These are phyloP conservation scores for Acorus calamus DNA, from an alignment of 106 monocot species.

Conservation along the genomic window DNA sequence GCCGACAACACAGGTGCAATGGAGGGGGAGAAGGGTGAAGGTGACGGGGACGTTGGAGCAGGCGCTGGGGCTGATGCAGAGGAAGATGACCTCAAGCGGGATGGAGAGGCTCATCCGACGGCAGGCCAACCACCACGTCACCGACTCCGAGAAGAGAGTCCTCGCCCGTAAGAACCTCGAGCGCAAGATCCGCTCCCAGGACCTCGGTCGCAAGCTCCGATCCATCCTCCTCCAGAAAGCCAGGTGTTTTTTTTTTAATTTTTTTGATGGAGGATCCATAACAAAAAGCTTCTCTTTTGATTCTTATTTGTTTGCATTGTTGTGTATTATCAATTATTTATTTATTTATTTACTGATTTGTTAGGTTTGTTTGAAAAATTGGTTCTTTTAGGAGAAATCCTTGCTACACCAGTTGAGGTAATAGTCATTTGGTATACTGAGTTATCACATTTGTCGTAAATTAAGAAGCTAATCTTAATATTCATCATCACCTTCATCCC, in stretches of 20 bases:
- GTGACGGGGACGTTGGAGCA: slow-evolving; percentile 68
- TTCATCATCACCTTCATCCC: too few species aligned
- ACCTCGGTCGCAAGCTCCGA: slow-evolving; percentile 66
- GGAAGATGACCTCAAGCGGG: slow-evolving; percentile 61
- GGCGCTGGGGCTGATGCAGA: slow-evolving; percentile 51
- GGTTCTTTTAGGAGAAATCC: too few species aligned
- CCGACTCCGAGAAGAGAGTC: slow-evolving; percentile 83
- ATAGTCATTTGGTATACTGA: too few species aligned
- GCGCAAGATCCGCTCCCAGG: slow-evolving; percentile 60
- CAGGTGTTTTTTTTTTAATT: slow-evolving; percentile 31
- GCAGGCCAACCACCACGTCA: slow-evolving; percentile 49
- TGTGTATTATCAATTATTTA: too few species aligned
- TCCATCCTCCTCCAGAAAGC: slow-evolving; percentile 59
- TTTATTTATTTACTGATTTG: too few species aligned
- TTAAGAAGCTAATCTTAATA: too few species aligned
- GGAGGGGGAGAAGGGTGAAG: slow-evolving; percentile 46
- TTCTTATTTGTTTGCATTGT: too few species aligned
- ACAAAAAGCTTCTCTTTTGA: too few species aligned
- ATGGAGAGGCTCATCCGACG: slow-evolving; percentile 70
- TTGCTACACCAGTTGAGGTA: too few species aligned
- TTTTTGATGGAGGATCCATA: too few species aligned
- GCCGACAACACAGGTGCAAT: slow-evolving; percentile 4
- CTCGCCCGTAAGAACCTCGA: slow-evolving; percentile 71
- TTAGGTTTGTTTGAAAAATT: too few species aligned
- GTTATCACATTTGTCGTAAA: too few species aligned